Conservation (phyloP, 164 flowering plant species). For the Piper longum region DNA sequence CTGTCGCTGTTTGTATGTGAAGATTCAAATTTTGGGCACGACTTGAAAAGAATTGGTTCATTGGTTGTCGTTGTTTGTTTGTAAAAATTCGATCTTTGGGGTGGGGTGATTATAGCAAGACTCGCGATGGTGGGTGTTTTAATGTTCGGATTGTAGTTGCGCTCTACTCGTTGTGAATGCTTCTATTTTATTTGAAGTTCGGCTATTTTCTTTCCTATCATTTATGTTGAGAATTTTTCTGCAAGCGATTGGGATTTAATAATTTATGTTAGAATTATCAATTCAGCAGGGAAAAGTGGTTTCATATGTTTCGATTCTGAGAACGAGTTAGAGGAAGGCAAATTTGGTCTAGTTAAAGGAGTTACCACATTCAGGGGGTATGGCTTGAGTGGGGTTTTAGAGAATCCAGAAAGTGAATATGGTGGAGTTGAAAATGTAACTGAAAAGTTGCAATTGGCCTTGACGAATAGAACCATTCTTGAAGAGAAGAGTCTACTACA, state of each 20-base stretch:
- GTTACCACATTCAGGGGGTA: conserved; percentile 3
- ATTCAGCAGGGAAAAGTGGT: conserved; percentile 22
- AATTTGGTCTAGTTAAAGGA: conserved; percentile 10
- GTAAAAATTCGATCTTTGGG: too few relatives aligned
- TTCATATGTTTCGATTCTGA: conserved; percentile 57
- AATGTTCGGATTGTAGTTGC: too few relatives aligned
- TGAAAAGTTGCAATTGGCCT: neutral
- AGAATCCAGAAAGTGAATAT: neutral
- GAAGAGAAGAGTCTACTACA: neutral
- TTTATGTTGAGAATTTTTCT: too few relatives aligned
- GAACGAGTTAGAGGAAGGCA: conserved; percentile 32
- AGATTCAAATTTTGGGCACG: too few relatives aligned
- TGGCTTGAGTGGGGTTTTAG: neutral
- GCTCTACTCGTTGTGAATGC: too few relatives aligned
- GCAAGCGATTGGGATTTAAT: too few relatives aligned
- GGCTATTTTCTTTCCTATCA: too few relatives aligned
- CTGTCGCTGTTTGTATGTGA: neutral
- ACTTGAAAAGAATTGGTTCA: too few relatives aligned
- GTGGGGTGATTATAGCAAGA: too few relatives aligned
- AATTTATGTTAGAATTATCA: neutral
- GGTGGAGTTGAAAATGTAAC: neutral
- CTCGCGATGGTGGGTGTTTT: too few relatives aligned
- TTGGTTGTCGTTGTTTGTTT: too few relatives aligned
- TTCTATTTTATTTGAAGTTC: too few relatives aligned
- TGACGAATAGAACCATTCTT: neutral